Evolutionary conservation across 495 filamentous ascomycete species (phyloP), one percentile per base, ranked within the genome.

Genomic region (Aspergillus diversus): DNA sequence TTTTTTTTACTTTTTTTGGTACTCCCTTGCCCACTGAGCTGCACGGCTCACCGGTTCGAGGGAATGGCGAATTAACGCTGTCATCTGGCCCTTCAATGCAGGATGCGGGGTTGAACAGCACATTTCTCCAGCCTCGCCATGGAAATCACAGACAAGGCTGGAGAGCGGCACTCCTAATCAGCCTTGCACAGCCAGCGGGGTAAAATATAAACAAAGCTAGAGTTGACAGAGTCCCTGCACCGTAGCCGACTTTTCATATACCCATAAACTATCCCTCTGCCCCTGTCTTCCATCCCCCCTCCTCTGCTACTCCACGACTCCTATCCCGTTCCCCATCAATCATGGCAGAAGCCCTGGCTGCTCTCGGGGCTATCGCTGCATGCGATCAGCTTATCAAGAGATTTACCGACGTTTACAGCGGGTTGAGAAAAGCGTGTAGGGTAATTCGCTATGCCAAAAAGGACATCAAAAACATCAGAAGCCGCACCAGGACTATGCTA

Each of bases 31-130:
- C n/a, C n/a, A n/a, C n/a, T n/a, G n/a, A n/a, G n/a, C n/a, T n/a
- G n/a, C n/a, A n/a, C n/a, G n/a, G n/a, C n/a, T n/a, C 21, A 1
- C 21, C 2, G 2, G 21, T 27, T 27, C 21, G 1, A 27, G 21
- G 21, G 21, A 27, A 67, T 78, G 37, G 37, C 37, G 37, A 4
- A 39, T 1, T 13, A 13, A 1, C 1, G 37, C 37, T 39, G 37
- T 7, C 37, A 13, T 39, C 37, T 13, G 37, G 0, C 7, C 7
- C 1, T 39, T 8, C 37, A 1, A 4, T 4, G 13, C 37, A 1
- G 13, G 1, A 39, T 39, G 37, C 37, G 37, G 37, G 37, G 37
- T 39, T 39, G 35, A 39, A 39, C 35, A 39, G 35, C 35, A 39
- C 35, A 39, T 12, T 6, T 39, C 12, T 6, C 35, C 35, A 39